These are phyloP conservation scores for Beta macrorhiza DNA, from an alignment of 179 eudicot genomes.

Conservation along the genomic window DNA sequence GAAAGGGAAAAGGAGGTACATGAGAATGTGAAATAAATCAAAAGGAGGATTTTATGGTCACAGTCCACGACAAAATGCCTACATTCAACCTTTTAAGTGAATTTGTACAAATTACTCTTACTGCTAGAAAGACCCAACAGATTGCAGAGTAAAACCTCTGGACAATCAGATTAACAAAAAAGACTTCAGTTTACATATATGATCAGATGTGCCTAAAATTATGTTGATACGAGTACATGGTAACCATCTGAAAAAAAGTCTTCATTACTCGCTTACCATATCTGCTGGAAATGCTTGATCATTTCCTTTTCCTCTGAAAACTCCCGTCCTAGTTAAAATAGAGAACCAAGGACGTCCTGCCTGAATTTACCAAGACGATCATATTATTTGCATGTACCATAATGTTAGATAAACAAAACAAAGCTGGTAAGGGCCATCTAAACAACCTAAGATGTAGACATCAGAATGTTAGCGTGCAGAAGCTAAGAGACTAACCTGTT, in stretches of 20 bases:
- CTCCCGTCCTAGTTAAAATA: slow-evolving; percentile 87
- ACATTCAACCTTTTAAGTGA: not conserved
- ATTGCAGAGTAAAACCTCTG: not conserved
- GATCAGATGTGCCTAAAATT: not conserved
- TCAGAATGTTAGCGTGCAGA: not conserved
- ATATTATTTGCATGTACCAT: slow-evolving; percentile 12
- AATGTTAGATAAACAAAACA: slow-evolving; percentile 12
- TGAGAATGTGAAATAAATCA: too few relatives aligned
- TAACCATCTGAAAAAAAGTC: slow-evolving; percentile 8
- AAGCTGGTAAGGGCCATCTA: not conserved
- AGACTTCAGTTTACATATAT: not conserved
- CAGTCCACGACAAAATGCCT: not conserved
- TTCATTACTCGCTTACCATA: slow-evolving; percentile 45
- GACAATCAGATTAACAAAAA: not conserved
- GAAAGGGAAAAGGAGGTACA: too few relatives aligned
- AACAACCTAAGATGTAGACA: not conserved
- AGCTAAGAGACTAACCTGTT: slow-evolving; percentile 51
- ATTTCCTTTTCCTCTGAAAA: slow-evolving; percentile 73
- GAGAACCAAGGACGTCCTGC: slow-evolving; percentile 97
- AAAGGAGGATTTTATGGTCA: too few relatives aligned
- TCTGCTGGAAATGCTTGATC: slow-evolving; percentile 76
- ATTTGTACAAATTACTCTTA: not conserved
- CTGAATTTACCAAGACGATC: slow-evolving; percentile 39
- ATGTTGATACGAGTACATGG: not conserved
- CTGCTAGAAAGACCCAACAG: not conserved